Conservation (phyloP, 352 stramenopile genomes). For the Pythium plurisporium region DNA sequence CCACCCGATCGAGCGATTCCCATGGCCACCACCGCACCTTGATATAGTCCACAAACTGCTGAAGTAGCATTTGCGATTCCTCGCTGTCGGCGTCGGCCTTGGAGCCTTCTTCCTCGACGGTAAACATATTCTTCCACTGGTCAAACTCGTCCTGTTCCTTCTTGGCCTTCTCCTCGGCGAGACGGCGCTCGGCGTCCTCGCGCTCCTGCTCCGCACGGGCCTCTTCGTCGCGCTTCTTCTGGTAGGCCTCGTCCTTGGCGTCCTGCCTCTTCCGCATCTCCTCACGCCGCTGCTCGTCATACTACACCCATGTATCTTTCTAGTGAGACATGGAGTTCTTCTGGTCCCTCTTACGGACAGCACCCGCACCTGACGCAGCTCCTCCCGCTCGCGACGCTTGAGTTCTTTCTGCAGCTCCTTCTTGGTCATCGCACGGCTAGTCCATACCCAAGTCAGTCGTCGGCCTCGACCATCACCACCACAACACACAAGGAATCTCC, state of each 20-base stretch:
- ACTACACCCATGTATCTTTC: too few species aligned
- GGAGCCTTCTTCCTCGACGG: slow-evolving; percentile 57
- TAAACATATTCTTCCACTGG: slow-evolving; percentile 74
- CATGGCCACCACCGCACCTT: slow-evolving; percentile 24
- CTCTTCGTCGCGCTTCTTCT: slow-evolving; percentile 63
- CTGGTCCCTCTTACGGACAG: too few species aligned
- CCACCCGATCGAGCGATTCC: not conserved
- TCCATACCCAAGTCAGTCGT: not conserved
- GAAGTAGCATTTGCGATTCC: slow-evolving; percentile 55
- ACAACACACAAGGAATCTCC: not conserved
- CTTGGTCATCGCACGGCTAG: slow-evolving; percentile 51
- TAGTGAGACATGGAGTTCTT: too few species aligned
- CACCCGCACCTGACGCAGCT: slow-evolving; percentile 46
- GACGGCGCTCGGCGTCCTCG: slow-evolving; percentile 41
- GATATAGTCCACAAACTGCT: slow-evolving; percentile 73
- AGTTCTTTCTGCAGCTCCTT: slow-evolving; percentile 77
- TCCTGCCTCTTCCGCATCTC: slow-evolving; percentile 46
- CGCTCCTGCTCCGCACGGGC: slow-evolving; percentile 35
- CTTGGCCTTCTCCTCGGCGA: slow-evolving; percentile 48
- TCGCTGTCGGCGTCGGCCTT: slow-evolving; percentile 52
- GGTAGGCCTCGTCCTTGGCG: slow-evolving; percentile 50
- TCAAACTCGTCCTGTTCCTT: slow-evolving; percentile 73
- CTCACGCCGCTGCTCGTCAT: slow-evolving; percentile 63
- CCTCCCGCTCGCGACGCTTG: slow-evolving; percentile 69
- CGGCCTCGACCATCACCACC: too few species aligned